phyloP scores from a whole-genome alignment of 371 early-diverging fungal genomes.

The Syncephalastrum sp. region DNA sequence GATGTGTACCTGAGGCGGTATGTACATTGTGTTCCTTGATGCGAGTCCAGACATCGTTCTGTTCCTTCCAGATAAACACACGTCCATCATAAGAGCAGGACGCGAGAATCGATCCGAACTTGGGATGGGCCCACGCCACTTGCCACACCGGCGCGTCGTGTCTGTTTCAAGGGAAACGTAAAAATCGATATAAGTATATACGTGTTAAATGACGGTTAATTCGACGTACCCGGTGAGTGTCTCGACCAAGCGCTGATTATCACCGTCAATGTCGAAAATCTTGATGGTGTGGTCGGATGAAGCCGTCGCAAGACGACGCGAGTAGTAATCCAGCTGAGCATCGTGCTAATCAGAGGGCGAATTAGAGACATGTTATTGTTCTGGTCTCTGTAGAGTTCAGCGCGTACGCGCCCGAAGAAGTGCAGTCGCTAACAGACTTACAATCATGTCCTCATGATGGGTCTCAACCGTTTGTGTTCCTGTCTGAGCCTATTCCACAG shows the following conservation, averaged over 20 bases:
- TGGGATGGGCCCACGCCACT: conserved; percentile 98
- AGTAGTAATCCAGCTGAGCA: conserved; percentile 98
- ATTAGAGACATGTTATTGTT: conserved; percentile 1
- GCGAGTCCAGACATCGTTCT: conserved; percentile 79
- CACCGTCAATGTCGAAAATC: conserved; percentile 88
- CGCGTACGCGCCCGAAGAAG: conserved; percentile 1
- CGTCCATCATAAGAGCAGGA: conserved; percentile 96
- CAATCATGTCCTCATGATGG: conserved; percentile 94
- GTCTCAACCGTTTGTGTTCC: conserved; percentile 76
- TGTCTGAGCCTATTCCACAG: conserved; percentile 20
- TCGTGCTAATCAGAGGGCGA: conserved; percentile 77
- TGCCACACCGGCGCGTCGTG: conserved; percentile 99
- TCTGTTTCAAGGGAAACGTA: conserved; percentile 29
- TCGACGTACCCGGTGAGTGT: conserved; percentile 71
- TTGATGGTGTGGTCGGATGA: conserved; percentile 95
- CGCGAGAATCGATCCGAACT: conserved; percentile 93
- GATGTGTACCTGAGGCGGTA: conserved; percentile 75
- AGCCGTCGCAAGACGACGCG: conserved; percentile 93
- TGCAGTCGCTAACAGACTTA: conserved; percentile 39
- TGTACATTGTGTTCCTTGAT: conserved; percentile 91
- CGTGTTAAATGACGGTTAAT: conserved; percentile 5
- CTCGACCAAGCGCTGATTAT: conserved; percentile 75
- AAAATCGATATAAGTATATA: too few relatives aligned
- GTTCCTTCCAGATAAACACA: conserved; percentile 94
- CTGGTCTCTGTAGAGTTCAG: neutral